Percentiles rank a stretch among this genome's conserved stretches.
phyloP scores from a whole-genome alignment of 805 yeast genomes.

The Lachancea lanzarotensis region DNA sequence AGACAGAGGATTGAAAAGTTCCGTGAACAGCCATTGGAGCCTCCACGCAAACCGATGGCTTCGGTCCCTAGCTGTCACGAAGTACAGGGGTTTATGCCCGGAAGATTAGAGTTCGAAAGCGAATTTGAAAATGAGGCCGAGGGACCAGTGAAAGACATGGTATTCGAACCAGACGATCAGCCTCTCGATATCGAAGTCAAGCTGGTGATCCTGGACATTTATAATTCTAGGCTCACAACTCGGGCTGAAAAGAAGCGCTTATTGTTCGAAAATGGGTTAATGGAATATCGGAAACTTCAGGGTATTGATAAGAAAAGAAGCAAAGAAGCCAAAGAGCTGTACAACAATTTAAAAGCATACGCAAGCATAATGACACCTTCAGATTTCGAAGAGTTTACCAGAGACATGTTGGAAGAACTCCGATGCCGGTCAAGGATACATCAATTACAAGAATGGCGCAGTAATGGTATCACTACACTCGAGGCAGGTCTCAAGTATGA shows the following conservation, averaged over 20 bases:
- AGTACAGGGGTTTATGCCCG: conserved; percentile 98
- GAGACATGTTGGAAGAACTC: conserved; percentile 70
- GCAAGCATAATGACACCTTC: conserved; percentile 72
- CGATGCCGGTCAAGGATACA: conserved; percentile 74
- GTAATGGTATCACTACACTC: conserved; percentile 76
- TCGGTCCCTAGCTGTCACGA: conserved; percentile 96
- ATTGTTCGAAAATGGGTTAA: conserved; percentile 63
- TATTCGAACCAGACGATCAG: conserved; percentile 88
- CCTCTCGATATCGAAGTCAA: conserved; percentile 85
- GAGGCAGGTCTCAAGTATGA: conserved; percentile 84
- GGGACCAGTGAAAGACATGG: conserved; percentile 87
- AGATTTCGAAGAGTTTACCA: conserved; percentile 72
- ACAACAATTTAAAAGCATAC: conserved; percentile 69
- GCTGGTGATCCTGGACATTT: conserved; percentile 78
- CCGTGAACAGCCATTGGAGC: conserved; percentile 68
- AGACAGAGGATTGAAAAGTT: conserved; percentile 67
- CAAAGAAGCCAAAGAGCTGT: conserved; percentile 83
- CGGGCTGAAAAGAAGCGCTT: conserved; percentile 90
- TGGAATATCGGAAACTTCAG: conserved; percentile 80
- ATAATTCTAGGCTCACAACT: conserved; percentile 79
- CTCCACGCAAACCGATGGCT: conserved; percentile 81
- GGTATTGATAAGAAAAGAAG: conserved; percentile 77
- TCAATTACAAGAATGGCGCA: conserved; percentile 90
- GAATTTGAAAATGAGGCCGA: conserved; percentile 98
- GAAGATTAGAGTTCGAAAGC: conserved; percentile 91